Evolutionary conservation across 305 asterid genomes (phyloP).

Genomic region (Petunia hybrid): DNA sequence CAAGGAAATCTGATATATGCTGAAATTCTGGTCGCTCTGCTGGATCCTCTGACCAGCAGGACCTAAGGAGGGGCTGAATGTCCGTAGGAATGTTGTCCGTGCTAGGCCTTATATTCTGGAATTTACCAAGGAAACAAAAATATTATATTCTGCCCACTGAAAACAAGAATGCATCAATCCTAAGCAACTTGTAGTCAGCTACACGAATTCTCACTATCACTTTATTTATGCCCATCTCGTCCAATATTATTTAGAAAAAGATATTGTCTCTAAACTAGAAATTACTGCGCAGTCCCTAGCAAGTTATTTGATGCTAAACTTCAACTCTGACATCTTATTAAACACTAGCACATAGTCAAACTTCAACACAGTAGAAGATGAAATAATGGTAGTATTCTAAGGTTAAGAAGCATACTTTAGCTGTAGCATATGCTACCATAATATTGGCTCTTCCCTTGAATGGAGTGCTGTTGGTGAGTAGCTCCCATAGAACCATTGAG

Average conservation of each 20-base stretch:
- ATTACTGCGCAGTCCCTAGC: not conserved
- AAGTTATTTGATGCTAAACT: not conserved
- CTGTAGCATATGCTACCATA: slow-evolving; percentile 58
- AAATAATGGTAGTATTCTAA: not conserved
- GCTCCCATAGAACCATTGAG: slow-evolving; percentile 71
- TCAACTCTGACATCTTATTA: not conserved
- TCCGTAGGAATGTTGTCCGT: slow-evolving; percentile 53
- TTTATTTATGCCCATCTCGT: no score
- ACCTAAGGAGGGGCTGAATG: slow-evolving; percentile 47
- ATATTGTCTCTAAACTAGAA: not conserved
- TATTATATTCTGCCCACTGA: not conserved
- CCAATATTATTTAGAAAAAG: no score
- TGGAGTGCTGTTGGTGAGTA: slow-evolving; percentile 60
- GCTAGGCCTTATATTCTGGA: slow-evolving; percentile 62
- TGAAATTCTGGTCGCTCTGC: slow-evolving; percentile 58
- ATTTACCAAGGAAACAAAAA: slow-evolving; percentile 17
- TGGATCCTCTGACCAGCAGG: slow-evolving; percentile 67
- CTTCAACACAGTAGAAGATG: not conserved
- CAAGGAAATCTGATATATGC: slow-evolving; percentile 49
- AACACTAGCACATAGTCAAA: not conserved
- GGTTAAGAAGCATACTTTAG: slow-evolving; percentile 44
- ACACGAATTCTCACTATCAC: no score
- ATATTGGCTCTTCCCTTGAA: slow-evolving; percentile 50
- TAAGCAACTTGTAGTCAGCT: no score
- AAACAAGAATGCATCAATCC: not conserved